Base-by-base conservation (phyloP, 2,329 filamentous ascomycete genomes). In the Paracoccidioides lutzii region DNA sequence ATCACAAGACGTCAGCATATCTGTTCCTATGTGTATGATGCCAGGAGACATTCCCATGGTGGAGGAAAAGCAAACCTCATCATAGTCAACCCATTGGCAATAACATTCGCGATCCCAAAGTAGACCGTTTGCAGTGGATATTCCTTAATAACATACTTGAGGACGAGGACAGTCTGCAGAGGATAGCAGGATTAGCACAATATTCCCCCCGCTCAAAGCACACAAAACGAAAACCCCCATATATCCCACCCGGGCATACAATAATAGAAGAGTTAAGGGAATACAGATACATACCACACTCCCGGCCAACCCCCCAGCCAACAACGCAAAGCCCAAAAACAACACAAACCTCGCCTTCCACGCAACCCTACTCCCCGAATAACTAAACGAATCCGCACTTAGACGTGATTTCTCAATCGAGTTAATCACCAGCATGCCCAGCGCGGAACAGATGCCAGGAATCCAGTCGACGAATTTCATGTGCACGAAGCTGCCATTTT, bases 381-480 rank as follows among this genome's bases (percentile, higher is more conserved):
- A 85, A 57, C 77, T 81, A 66, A 82, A 85, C 64, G 74, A 80
- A 66, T 86, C 83, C 38, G 80, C 81, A 42, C 76, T 78, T 55
- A 87, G 68, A 43, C 82, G 75, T 32, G 80, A 78, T 71, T 86
- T 86, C 65, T 87, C 83, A 64, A 87, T 85, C 59, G 77, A 81
- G 70, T 86, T 86, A 75, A 86, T 85, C 62, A 86, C 81, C 52
- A 86, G 76, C 83, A 86, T 85, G 58, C 83, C 83, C 37, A 86
- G 75, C 58, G 80, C 76, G 45, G 80, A 83, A 75, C 83, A 86
- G 71, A 87, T 86, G 58, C 79, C 78, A 3, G 83, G 83, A 62
- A 87, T 82, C 83, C 83, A 87, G 73, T 87, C 83, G 61, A 85
- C 77, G 69, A 86, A 85, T 68, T 79, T 84, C 65, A 86, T 77